phyloP scores from a whole-genome alignment of 805 yeast species.

The Lipomyces starkeyi region DNA sequence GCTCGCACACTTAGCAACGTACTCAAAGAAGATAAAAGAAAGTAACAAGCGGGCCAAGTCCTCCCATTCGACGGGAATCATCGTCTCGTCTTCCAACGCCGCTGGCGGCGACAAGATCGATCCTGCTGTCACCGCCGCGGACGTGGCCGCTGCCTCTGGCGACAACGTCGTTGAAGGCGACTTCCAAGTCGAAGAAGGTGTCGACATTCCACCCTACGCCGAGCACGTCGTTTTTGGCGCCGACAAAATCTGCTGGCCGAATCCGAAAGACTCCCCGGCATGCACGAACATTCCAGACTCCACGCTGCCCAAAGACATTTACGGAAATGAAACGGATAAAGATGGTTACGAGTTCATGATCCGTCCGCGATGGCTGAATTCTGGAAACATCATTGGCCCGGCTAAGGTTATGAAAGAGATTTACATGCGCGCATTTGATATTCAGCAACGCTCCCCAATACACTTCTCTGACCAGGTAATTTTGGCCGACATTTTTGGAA shows the following conservation, averaged over 20 bases:
- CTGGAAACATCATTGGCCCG: conserved; percentile 30
- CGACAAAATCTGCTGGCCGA: conserved; percentile 39
- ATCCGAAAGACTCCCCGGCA: conserved; percentile 26
- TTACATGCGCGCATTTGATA: conserved; percentile 30
- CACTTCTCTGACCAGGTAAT: conserved; percentile 36
- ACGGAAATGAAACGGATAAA: conserved; percentile 33
- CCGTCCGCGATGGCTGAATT: conserved; percentile 32
- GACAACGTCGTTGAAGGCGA: conserved; percentile 6
- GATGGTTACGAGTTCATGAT: conserved; percentile 16
- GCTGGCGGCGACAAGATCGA: conserved; percentile 12
- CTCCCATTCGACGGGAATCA: conserved; percentile 2
- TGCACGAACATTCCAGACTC: conserved; percentile 34
- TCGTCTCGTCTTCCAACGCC: conserved; percentile 18
- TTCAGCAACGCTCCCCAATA: conserved; percentile 23
- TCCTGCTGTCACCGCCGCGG: conserved; percentile 11
- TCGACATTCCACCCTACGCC: conserved; percentile 14
- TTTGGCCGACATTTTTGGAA: conserved; percentile 34
- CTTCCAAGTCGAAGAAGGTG: neutral
- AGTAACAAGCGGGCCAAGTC: neutral
- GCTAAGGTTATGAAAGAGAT: conserved; percentile 20
- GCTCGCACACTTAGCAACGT: conserved; percentile 21
- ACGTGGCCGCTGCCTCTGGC: conserved; percentile 7
- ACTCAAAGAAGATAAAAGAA: neutral
- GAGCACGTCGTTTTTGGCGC: conserved; percentile 34
- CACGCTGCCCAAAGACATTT: conserved; percentile 24